These are phyloP conservation scores for Withania somnifera DNA, from an alignment of 305 asterid genomes.

Conservation along the genomic window DNA sequence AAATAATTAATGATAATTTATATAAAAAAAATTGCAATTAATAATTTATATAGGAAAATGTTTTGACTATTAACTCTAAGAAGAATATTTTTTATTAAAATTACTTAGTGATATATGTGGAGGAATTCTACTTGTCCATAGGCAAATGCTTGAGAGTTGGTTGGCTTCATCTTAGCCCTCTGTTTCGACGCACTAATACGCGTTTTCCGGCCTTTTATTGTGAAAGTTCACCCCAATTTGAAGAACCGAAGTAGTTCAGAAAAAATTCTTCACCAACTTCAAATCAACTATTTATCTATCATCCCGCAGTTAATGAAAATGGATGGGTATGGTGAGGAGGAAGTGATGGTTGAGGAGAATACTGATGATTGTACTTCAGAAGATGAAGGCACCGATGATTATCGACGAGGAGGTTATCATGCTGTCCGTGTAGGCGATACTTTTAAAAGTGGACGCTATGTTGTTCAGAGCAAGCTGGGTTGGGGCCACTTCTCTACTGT, in stretches of 20 bases:
- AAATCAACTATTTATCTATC: not conserved
- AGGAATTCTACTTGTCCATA: too few species aligned
- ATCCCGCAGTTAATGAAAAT: not conserved
- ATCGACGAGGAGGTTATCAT: constrained; percentile 79
- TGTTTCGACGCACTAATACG: not conserved
- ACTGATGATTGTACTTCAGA: constrained; percentile 26
- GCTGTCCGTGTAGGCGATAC: constrained; percentile 63
- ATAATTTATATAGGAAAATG: too few species aligned
- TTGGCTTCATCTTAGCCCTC: too few species aligned
- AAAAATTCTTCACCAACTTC: not conserved
- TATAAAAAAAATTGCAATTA: too few species aligned
- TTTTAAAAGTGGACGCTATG: constrained; percentile 53
- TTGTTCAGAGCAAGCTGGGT: constrained; percentile 73
- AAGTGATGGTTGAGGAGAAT: not conserved
- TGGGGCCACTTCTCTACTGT: constrained; percentile 95
- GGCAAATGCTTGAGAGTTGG: too few species aligned
- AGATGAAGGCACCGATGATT: constrained; percentile 77
- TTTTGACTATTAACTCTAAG: too few species aligned
- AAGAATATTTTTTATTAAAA: too few species aligned
- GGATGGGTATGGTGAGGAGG: not conserved
- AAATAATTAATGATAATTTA: too few species aligned
- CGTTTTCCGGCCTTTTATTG: not conserved
- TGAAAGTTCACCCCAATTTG: too few species aligned
- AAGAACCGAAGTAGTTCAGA: too few species aligned
- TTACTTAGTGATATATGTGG: too few species aligned